These are phyloP conservation scores for Colletotrichum sp. DNA, from an alignment of 2,329 filamentous ascomycete genomes.

Conservation along the genomic window DNA sequence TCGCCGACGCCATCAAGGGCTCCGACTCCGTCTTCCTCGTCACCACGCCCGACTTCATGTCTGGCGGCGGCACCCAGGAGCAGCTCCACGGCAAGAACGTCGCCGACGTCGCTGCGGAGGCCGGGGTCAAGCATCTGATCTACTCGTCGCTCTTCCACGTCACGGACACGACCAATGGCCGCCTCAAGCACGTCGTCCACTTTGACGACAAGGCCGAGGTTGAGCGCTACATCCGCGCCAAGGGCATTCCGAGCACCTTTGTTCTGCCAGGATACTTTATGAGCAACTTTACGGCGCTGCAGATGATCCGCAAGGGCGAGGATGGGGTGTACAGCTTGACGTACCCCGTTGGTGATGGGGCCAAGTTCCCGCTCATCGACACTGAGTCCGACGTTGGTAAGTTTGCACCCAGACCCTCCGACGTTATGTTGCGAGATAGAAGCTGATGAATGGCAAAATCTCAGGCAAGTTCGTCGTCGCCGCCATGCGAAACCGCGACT, in stretches of 20 bases:
- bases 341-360: slow-evolving; percentile 27
- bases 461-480: slow-evolving; percentile 21
- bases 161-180: slow-evolving; percentile 28
- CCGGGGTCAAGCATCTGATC: slow-evolving; percentile 35
- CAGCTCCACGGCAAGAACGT: slow-evolving; percentile 46
- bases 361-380: slow-evolving; percentile 36
- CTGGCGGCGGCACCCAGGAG: slow-evolving; percentile 15
- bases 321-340: slow-evolving; percentile 29
- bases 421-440: no score
- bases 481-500: not conserved
- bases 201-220: slow-evolving; percentile 55
- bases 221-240: slow-evolving; percentile 48
- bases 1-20: slow-evolving; percentile 42
- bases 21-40: slow-evolving; percentile 47
- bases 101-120: slow-evolving; percentile 35
- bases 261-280: slow-evolving; percentile 56
- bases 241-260: slow-evolving; percentile 52
- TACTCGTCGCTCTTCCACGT: slow-evolving; percentile 36
- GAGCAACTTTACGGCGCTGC: slow-evolving; percentile 45
- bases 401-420: no score
- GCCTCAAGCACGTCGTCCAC: slow-evolving; percentile 32
- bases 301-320: slow-evolving; percentile 28
- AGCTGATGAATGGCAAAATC: no score
- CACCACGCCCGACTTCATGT: slow-evolving; percentile 28
- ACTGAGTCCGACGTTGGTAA: slow-evolving; percentile 36